These are phyloP conservation scores for Diplotaxis tenuifolia DNA, from an alignment of 345 rosid genomes.

Conservation along the genomic window DNA sequence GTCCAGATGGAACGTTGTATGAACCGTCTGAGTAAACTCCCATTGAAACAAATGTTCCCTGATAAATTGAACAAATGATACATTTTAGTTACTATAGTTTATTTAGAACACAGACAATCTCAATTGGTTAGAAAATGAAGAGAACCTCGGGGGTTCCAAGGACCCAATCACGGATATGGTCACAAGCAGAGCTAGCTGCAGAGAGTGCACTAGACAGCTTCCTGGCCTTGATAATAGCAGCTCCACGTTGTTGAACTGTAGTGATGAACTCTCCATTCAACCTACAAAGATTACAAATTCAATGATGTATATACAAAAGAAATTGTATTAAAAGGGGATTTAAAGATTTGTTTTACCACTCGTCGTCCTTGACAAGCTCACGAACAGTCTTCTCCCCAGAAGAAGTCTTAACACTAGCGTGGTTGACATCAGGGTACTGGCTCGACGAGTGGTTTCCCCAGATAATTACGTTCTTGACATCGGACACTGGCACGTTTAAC, in stretches of 20 bases:
- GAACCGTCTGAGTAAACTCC: conserved; percentile 98
- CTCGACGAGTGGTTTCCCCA: conserved; percentile 99
- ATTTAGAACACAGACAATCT: not conserved
- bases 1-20: conserved; percentile 90
- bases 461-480: conserved; percentile 87
- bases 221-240: conserved; percentile 97
- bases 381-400: conserved; percentile 77
- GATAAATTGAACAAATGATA: not conserved
- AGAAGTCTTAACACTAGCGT: conserved; percentile 78
- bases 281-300: too few relatives aligned
- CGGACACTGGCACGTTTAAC: conserved; percentile 75
- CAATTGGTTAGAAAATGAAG: not conserved
- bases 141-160: conserved; percentile 93
- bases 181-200: conserved; percentile 98
- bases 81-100: not conserved
- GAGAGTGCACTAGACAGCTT: conserved; percentile 94
- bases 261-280: conserved; percentile 79
- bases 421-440: conserved; percentile 98
- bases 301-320: too few relatives aligned
- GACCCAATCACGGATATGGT: conserved; percentile 98
- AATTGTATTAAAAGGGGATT: too few relatives aligned
- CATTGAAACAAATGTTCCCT: conserved; percentile 99
- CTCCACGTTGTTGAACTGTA: conserved; percentile 98
- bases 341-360: too few relatives aligned
- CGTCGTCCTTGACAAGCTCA: conserved; percentile 84